phyloP scores from a whole-genome alignment of 1,284 basidiomycete genomes.

The Macrocybe sp. region DNA sequence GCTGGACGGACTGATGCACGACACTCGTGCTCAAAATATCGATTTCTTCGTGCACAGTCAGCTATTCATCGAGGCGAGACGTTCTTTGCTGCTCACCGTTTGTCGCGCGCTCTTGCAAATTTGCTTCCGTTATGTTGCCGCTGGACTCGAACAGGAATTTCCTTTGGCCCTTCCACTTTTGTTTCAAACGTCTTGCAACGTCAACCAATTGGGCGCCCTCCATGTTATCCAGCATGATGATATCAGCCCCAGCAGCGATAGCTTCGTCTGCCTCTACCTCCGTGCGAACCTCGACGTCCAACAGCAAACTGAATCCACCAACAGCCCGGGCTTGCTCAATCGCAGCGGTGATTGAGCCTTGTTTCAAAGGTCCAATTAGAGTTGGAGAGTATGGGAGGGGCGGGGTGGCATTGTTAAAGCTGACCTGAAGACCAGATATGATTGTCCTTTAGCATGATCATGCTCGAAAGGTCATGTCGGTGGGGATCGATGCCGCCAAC shows the following conservation, averaged over 20 bases:
- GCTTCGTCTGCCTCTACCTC: slow-evolving; percentile 93
- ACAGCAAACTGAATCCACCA: slow-evolving; percentile 88
- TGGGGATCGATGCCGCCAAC: slow-evolving; percentile 97
- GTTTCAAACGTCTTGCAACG: slow-evolving; percentile 68
- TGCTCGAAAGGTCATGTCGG: slow-evolving; percentile 94
- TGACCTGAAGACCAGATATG: slow-evolving; percentile 96
- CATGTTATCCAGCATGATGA: slow-evolving; percentile 98
- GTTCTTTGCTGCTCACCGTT: slow-evolving; percentile 45
- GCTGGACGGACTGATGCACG: slow-evolving; percentile 88
- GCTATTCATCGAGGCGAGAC: neutral
- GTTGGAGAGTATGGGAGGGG: no score
- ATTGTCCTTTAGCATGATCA: slow-evolving; percentile 99
- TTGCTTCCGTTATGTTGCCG: slow-evolving; percentile 87
- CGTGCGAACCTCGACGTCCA: slow-evolving; percentile 93
- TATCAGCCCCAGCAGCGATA: slow-evolving; percentile 93
- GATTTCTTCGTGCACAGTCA: slow-evolving; percentile 57
- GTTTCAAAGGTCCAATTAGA: slow-evolving; percentile 2
- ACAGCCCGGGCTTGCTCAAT: slow-evolving; percentile 83
- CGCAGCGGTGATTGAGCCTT: slow-evolving; percentile 88
- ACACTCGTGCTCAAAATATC: slow-evolving; percentile 92
- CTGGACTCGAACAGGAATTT: slow-evolving; percentile 90
- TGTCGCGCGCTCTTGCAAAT: slow-evolving; percentile 70
- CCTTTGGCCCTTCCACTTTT: slow-evolving; percentile 72
- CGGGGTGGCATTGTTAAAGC: slow-evolving; percentile 12
- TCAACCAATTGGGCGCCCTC: slow-evolving; percentile 68